Percentiles rank a stretch among this genome's conserved stretches.
Evolutionary conservation across 2,329 filamentous ascomycete species (phyloP).

Genomic region (Phyllosticta paracitricarpa): DNA sequence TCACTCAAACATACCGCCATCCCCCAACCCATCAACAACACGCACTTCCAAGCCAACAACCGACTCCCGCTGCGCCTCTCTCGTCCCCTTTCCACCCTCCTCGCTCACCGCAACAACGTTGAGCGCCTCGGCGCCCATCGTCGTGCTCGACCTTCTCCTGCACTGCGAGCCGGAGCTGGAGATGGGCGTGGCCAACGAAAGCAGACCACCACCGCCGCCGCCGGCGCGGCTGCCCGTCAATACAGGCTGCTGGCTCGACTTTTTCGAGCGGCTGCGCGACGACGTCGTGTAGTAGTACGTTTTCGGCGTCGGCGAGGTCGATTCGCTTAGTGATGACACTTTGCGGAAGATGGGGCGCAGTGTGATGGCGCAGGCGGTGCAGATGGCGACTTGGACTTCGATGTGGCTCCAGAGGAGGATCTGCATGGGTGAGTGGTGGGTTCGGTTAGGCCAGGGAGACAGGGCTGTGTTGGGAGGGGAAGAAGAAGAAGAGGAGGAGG

Average conservation of each 20-base stretch:
- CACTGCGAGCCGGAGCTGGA: no score
- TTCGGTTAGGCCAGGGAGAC: neutral
- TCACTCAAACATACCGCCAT: no score
- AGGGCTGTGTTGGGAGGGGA: neutral
- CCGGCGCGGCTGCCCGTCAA: neutral
- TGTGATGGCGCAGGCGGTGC: slow-evolving; percentile 30
- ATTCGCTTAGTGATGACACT: neutral
- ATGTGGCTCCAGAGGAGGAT: slow-evolving; percentile 31
- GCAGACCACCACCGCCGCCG: no score
- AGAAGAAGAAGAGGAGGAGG: no score
- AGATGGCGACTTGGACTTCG: slow-evolving; percentile 33
- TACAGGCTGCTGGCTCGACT: neutral
- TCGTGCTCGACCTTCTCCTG: neutral
- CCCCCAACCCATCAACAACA: no score
- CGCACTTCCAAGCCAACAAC: no score
- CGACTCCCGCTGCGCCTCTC: no score
- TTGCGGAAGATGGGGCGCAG: slow-evolving; percentile 26
- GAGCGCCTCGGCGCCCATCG: no score
- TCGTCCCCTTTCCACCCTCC: no score
- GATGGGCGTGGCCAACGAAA: neutral
- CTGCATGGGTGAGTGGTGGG: slow-evolving; percentile 1
- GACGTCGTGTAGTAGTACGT: neutral
- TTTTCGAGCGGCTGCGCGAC: neutral
- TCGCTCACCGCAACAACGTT: no score
- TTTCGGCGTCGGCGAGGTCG: neutral